Conservation (phyloP, 352 stramenopile genomes). For the Globisporangium apiculatum region DNA sequence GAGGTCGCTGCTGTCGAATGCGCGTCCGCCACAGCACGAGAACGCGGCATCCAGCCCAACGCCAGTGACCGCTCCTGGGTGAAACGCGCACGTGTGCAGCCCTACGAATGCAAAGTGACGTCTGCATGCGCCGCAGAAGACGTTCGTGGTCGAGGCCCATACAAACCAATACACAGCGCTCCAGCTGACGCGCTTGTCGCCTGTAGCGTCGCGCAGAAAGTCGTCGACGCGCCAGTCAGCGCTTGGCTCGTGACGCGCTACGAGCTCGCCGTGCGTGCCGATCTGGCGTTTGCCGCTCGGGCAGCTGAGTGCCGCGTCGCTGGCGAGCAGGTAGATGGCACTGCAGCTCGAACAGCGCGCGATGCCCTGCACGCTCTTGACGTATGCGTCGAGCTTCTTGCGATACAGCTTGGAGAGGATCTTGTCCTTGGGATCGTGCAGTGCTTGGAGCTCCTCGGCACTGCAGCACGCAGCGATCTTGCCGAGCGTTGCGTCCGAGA, state of each 20-base stretch:
- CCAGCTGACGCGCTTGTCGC: slow-evolving; percentile 47
- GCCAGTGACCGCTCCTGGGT: slow-evolving; percentile 32
- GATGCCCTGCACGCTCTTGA: slow-evolving; percentile 13
- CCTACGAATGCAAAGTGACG: slow-evolving; percentile 34
- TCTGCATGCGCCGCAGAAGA: slow-evolving; percentile 45
- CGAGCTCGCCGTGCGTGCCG: slow-evolving; percentile 39
- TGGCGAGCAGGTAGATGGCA: slow-evolving; percentile 27
- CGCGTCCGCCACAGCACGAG: slow-evolving; percentile 35
- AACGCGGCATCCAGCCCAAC: slow-evolving; percentile 35
- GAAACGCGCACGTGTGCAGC: slow-evolving; percentile 34
- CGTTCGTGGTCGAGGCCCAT: slow-evolving; percentile 57
- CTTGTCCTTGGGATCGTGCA: slow-evolving; percentile 84
- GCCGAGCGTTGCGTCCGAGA: slow-evolving; percentile 67
- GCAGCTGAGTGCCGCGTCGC: slow-evolving; percentile 23
- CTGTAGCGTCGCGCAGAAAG: slow-evolving; percentile 32
- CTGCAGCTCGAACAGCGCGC: slow-evolving; percentile 31
- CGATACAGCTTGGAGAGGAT: slow-evolving; percentile 79
- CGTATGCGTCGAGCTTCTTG: slow-evolving; percentile 68
- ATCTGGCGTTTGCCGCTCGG: slow-evolving; percentile 29
- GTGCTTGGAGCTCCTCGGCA: slow-evolving; percentile 44
- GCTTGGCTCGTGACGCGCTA: slow-evolving; percentile 34
- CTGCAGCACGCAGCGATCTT: slow-evolving; percentile 62
- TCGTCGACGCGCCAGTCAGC: slow-evolving; percentile 34
- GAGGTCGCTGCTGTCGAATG: slow-evolving; percentile 45
- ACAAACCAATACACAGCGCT: slow-evolving; percentile 73